These are phyloP conservation scores for Phytopythium montanum DNA, from an alignment of 352 stramenopile species.

Conservation along the genomic window DNA sequence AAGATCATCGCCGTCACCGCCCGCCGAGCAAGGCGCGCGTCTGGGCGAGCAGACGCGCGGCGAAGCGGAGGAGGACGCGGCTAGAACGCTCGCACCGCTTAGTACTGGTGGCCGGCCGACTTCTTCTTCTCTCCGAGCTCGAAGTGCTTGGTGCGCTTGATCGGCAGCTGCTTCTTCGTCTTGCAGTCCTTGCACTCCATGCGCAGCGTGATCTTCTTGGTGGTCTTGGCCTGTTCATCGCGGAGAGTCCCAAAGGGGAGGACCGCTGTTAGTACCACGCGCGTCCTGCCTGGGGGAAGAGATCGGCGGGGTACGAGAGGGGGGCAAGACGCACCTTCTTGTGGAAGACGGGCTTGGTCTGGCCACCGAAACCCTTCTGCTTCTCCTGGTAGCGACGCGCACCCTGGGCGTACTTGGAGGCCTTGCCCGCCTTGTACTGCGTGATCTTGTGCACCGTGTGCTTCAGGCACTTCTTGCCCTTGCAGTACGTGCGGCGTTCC, in stretches of 20 bases:
- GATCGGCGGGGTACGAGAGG: not conserved
- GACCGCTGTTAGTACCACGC: slow-evolving; percentile 8
- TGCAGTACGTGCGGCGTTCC: slow-evolving; percentile 99
- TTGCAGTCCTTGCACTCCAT: slow-evolving; percentile 99
- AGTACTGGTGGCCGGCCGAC: slow-evolving; percentile 96
- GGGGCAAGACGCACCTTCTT: slow-evolving; percentile 92
- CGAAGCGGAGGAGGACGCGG: slow-evolving; percentile 4
- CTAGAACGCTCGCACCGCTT: slow-evolving; percentile 43
- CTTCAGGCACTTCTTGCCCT: slow-evolving; percentile 98
- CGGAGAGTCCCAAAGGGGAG: not conserved
- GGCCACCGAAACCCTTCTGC: slow-evolving; percentile 99
- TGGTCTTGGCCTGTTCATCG: slow-evolving; percentile 94
- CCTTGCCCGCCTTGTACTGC: slow-evolving; percentile 99
- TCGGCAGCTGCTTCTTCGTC: slow-evolving; percentile 98
- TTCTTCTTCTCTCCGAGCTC: slow-evolving; percentile 99
- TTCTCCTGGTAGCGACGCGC: slow-evolving; percentile 98
- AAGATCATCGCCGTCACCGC: slow-evolving; percentile 18
- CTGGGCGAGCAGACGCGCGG: slow-evolving; percentile 13
- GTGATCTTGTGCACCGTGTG: slow-evolving; percentile 99
- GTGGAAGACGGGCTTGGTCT: slow-evolving; percentile 99
- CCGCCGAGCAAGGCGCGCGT: not conserved
- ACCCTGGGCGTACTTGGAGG: slow-evolving; percentile 98
- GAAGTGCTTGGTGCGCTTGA: slow-evolving; percentile 99
- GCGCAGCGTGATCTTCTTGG: slow-evolving; percentile 95
- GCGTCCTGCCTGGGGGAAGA: not conserved